Evolutionary conservation across 768 basidiomycete genomes (phyloP).

Genomic region (Termitomyces sp.): DNA sequence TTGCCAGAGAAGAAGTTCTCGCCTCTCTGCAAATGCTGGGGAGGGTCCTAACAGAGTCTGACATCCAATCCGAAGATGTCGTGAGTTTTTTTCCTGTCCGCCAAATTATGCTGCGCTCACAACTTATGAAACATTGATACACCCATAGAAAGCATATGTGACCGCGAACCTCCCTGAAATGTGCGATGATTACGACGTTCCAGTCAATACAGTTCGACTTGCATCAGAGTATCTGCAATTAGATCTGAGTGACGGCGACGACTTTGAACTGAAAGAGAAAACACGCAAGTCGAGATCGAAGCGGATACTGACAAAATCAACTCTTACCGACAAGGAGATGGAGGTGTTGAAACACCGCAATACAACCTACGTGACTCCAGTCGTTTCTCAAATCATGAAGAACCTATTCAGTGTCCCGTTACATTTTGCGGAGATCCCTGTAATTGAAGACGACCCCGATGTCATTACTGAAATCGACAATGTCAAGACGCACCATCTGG

Average conservation of each 20-base stretch:
- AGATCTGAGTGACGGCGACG: slow-evolving; percentile 4
- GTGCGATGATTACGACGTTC: slow-evolving; percentile 13
- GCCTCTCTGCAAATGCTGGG: slow-evolving; percentile 33
- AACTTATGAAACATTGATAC: background rate
- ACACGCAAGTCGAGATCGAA: slow-evolving; percentile 15
- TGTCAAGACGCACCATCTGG: slow-evolving; percentile 22
- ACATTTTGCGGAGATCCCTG: slow-evolving; percentile 26
- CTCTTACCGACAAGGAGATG: slow-evolving; percentile 12
- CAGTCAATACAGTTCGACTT: background rate
- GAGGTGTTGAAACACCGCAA: slow-evolving; percentile 23
- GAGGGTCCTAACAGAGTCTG: slow-evolving; percentile 33
- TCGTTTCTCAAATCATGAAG: slow-evolving; percentile 39
- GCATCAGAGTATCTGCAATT: slow-evolving; percentile 2
- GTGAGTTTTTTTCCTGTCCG: slow-evolving; percentile 29
- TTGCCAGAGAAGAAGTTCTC: slow-evolving; percentile 17
- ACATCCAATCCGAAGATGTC: slow-evolving; percentile 39
- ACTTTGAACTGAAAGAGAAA: slow-evolving; percentile 1
- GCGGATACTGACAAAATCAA: slow-evolving; percentile 9
- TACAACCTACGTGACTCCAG: slow-evolving; percentile 39
- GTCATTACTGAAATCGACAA: slow-evolving; percentile 22
- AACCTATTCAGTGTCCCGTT: slow-evolving; percentile 43
- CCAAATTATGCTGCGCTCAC: background rate
- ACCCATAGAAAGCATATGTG: slow-evolving; percentile 39
- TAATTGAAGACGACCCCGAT: slow-evolving; percentile 24
- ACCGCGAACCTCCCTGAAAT: slow-evolving; percentile 32